Base-by-base conservation (phyloP, 164 flowering plant species). In the Pachysandra terminalis region DNA sequence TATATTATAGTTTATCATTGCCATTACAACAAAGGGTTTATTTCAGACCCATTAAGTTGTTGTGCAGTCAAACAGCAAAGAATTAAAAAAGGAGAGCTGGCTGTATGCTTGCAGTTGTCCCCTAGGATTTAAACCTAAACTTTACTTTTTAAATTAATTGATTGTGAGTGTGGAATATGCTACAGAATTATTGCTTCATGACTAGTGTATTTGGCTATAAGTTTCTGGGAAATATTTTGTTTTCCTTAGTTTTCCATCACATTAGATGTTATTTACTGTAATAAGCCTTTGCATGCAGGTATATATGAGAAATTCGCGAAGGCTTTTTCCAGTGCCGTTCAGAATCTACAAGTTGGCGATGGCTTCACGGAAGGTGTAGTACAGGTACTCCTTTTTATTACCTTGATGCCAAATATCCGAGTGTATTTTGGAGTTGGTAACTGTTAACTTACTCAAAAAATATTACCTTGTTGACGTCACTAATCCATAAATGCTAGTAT, bases 271-370 rank as follows among this genome's bases (percentile, higher is more conserved):
- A 56, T 64, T 64, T 17, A 35, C 16, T 53, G 25, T 63, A 23
- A 9, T 4, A 35, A 37, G 45, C 14, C 32, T 64, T 61, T 57
- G 19, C 64, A 2, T 74, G 59, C 84, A 95, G 97, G 97, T 74
- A 89, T 92, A 53, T 95, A 92, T 81, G 97, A 89, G 37, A 90
- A 90, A 73, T 92, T 95, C 75, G 87, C 87, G 35, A 73, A 75
- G 63, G 97, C 96, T 21, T 89, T 92, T 72, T 69, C 87, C 56
- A 74, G 73, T 65, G 97, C 97, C 61, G 97, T 90, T 26, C 81
- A 87, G 66, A 83, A 73, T 69, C 66, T 95, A 74, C 82, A 95
- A 79, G 99, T 95, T 78, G 99, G 98, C 24, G 77, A 95, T 83
- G 99, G 99, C 37, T 87, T 95, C 69, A 67, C 56, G 28, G 99